phyloP scores from a whole-genome alignment of 345 rosid genomes.

The sweet orange (Citrus sinensis) region DNA sequence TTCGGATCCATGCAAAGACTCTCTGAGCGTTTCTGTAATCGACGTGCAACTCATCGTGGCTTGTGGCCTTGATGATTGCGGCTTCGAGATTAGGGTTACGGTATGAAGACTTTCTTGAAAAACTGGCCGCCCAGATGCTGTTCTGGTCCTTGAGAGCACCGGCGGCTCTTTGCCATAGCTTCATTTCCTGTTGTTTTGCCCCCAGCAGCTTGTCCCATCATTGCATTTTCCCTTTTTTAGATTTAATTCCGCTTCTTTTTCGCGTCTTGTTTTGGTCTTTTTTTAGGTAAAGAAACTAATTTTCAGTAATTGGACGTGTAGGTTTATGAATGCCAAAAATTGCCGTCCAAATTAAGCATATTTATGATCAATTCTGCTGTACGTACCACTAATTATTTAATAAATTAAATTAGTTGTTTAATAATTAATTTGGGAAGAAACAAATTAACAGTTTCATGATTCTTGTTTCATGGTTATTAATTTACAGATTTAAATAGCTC shows the following conservation, averaged over 20 bases:
- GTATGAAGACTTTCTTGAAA: constrained; percentile 31
- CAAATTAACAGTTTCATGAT: background rate
- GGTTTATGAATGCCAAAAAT: background rate
- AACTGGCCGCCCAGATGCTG: constrained; percentile 44
- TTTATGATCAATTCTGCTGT: background rate
- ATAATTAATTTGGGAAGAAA: too few relatives aligned
- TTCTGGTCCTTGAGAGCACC: constrained; percentile 77
- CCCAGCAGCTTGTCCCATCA: background rate
- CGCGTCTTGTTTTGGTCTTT: constrained; percentile 14
- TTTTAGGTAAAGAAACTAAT: background rate
- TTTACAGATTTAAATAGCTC: background rate
- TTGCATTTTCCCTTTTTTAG: constrained; percentile 17
- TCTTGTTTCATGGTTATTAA: background rate
- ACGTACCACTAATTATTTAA: background rate
- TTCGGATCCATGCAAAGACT: constrained; percentile 61
- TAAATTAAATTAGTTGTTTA: too few relatives aligned
- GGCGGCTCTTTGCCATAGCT: constrained; percentile 63
- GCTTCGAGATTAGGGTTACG: constrained; percentile 58
- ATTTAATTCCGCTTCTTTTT: constrained; percentile 11
- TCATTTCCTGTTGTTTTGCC: constrained; percentile 28
- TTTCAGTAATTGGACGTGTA: background rate
- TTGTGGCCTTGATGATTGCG: constrained; percentile 74
- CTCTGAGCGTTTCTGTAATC: constrained; percentile 64
- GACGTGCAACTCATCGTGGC: constrained; percentile 54
- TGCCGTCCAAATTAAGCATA: background rate